These are phyloP conservation scores for Tetrahymena malaccensis DNA, from an alignment of 73 alveolate genomes.

Conservation along the genomic window DNA sequence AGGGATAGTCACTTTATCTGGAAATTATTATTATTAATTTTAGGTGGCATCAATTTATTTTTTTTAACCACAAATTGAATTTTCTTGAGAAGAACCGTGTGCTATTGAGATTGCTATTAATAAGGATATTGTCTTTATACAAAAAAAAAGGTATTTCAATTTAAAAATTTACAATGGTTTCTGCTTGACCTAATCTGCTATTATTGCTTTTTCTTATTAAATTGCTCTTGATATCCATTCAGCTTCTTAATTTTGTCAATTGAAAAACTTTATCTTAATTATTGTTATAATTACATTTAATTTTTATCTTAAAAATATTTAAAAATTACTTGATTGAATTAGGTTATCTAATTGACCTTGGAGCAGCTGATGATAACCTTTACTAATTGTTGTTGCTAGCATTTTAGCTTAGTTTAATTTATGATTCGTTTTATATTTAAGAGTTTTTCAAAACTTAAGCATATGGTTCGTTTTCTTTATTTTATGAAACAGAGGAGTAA, in stretches of 20 bases:
- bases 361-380: background rate
- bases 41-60: background rate
- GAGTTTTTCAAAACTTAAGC: background rate
- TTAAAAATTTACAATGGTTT: background rate
- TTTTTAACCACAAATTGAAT: background rate
- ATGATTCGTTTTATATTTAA: background rate
- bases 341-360: background rate
- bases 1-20: background rate
- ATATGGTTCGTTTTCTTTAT: background rate
- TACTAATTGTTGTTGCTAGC: background rate
- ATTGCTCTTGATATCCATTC: background rate
- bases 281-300: background rate
- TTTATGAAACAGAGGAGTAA: background rate
- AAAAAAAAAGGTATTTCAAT: background rate
- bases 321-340: background rate
- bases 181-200: background rate
- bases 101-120: background rate
- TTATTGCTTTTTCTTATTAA: background rate
- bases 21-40: too few species aligned
- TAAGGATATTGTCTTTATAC: background rate
- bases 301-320: background rate
- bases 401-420: background rate
- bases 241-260: background rate
- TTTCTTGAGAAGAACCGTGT: background rate
- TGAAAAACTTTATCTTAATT: background rate